Percentiles rank a stretch among this genome's conserved stretches.
Conservation (phyloP, 352 stramenopile species). For the Albugo candida region DNA sequence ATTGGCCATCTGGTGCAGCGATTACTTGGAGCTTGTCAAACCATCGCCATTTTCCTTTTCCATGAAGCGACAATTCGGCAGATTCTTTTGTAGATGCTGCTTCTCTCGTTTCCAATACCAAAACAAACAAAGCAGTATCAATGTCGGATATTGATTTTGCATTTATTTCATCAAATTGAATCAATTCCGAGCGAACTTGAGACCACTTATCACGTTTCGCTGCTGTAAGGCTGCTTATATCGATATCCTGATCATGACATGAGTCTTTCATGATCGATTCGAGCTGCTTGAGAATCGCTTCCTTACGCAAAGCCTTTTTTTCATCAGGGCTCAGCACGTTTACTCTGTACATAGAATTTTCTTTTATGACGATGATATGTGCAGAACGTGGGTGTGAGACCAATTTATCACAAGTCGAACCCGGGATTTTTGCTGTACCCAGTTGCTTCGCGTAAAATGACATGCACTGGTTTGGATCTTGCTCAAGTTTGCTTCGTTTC, state of each 20-base stretch:
- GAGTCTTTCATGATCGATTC: conserved; percentile 43
- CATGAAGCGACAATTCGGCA: conserved; percentile 68
- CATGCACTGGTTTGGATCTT: conserved; percentile 83
- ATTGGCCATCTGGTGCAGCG: conserved; percentile 53
- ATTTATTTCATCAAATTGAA: conserved; percentile 47
- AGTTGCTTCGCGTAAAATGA: conserved; percentile 74
- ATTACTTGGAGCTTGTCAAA: conserved; percentile 89
- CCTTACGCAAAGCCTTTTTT: conserved; percentile 65
- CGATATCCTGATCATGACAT: conserved; percentile 8
- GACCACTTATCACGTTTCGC: conserved; percentile 78
- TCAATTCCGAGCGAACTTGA: conserved; percentile 43
- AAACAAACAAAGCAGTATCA: conserved; percentile 78
- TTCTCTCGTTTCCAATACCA: conserved; percentile 70
- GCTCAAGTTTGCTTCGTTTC: conserved; percentile 70
- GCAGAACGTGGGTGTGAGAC: conserved; percentile 45
- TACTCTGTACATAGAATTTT: conserved; percentile 71
- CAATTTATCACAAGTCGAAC: conserved; percentile 49
- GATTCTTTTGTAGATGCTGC: conserved; percentile 46
- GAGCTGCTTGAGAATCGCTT: conserved; percentile 36
- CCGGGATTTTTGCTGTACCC: conserved; percentile 66
- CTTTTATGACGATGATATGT: conserved; percentile 80
- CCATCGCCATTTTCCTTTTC: conserved; percentile 68
- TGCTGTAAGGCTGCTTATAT: conserved; percentile 36
- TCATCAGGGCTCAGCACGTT: conserved; percentile 59
- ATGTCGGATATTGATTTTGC: conserved; percentile 50